Evolutionary conservation across 2,329 filamentous ascomycete genomes (phyloP), one percentile per base, ranked within the genome.

Genomic region (Phialophora chinensis): DNA sequence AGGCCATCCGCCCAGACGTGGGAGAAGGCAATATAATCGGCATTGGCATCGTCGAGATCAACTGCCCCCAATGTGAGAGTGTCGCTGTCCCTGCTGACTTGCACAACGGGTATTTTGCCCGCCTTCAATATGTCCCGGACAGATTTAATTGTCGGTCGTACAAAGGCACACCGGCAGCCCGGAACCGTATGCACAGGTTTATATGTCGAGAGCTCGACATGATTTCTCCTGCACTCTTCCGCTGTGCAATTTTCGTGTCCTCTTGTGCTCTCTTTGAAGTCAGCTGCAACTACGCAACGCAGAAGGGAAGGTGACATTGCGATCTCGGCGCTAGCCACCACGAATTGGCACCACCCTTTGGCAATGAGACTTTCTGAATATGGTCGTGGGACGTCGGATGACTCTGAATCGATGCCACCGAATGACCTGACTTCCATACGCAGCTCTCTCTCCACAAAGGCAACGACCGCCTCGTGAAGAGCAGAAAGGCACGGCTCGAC

Each of bases 1-100:
- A 56, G 53, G 11, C 53, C 53, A 56, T 56, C 53, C 1, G 53
- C 27, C 53, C 53, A 56, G 2, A 56, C 27, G 53, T 56, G 53
- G 31, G 53, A 56, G 10, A 56, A 56, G 23, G 50, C 50, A 27
- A 53, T 31, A 10, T 53, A 53, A 12, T 53, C 50, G 50, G 23
- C 50, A 27, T 20, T 14, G 6, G 23, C n/a, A 11, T 53, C 50
- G 4, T 25, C 14, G 2, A 44, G 17, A 44, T 44, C 38, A 44
- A 44, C 38, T 4, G 38, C 38, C 3, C 38, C 38, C 17, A 44
- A n/a, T 8, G 17, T n/a, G 17, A 44, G 38, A 3, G 14, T 44
- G 38, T n/a, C 5, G 14, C 17, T n/a, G 17, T 8, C 12, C 17
- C 17, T 6, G 38, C 17, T 20, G 17, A 44, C 14, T n/a, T 44